Evolutionary conservation across 768 basidiomycete genomes (phyloP).

Genomic region (Leccinum truebloodii): DNA sequence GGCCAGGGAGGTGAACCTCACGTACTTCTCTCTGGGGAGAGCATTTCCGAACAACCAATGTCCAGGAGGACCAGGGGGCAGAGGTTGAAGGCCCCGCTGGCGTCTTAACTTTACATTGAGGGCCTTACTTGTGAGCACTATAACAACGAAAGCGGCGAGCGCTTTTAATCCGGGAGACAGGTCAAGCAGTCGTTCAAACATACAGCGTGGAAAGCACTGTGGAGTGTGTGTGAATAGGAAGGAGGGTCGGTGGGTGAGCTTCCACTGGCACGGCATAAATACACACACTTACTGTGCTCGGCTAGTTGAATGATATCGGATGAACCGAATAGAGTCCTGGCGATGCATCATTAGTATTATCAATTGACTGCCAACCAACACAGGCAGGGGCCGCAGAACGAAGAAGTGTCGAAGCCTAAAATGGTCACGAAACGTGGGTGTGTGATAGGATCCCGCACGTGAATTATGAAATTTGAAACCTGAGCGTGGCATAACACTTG

Average conservation of each 20-base stretch:
- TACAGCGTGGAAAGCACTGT: neutral
- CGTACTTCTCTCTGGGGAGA: constrained; percentile 31
- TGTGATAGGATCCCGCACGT: too few species aligned
- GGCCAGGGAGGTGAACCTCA: neutral
- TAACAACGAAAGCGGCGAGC: constrained; percentile 18
- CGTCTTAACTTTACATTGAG: constrained; percentile 12
- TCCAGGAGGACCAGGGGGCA: constrained; percentile 34
- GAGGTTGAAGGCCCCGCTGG: constrained; percentile 19
- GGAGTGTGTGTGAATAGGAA: neutral
- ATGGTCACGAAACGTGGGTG: neutral
- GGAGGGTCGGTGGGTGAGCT: neutral
- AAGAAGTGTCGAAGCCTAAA: neutral
- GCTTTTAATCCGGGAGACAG: constrained; percentile 16
- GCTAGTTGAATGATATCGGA: constrained; percentile 13
- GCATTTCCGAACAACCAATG: constrained; percentile 36
- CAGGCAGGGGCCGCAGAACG: neutral
- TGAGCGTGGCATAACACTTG: neutral
- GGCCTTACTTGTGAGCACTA: constrained; percentile 16
- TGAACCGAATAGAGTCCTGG: neutral
- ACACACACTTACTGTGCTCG: neutral
- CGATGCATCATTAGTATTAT: neutral
- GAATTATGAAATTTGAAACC: neutral
- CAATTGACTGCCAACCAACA: neutral
- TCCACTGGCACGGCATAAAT: neutral
- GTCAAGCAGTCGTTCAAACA: constrained; percentile 13